Evolutionary conservation across 805 yeast species (phyloP).

Genomic region (Ogataea trehalophila): DNA sequence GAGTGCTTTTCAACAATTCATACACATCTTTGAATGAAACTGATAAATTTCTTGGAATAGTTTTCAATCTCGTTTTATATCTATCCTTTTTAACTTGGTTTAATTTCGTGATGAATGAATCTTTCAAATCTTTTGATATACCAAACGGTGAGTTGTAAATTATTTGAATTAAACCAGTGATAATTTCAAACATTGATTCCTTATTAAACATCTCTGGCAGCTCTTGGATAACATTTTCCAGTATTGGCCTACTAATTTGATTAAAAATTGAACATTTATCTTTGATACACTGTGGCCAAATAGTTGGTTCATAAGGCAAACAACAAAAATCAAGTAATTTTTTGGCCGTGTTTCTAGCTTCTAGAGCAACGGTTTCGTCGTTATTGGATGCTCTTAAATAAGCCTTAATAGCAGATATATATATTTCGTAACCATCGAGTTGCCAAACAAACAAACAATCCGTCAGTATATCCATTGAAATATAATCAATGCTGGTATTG

Average conservation of each 20-base stretch:
- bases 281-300: constrained; percentile 13
- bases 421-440: constrained; percentile 19
- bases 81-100: constrained; percentile 2
- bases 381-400: constrained; percentile 3
- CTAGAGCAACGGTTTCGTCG: not conserved
- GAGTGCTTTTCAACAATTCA: constrained; percentile 8
- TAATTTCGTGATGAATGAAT: constrained; percentile 1
- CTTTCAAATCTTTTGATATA: constrained; percentile 7
- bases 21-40: constrained; percentile 10
- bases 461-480: constrained; percentile 9
- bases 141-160: constrained; percentile 11
- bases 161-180: constrained; percentile 6
- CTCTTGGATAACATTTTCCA: constrained; percentile 5
- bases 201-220: constrained; percentile 9
- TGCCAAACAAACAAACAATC: constrained; percentile 22
- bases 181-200: constrained; percentile 4
- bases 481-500: constrained; percentile 2
- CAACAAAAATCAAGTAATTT: constrained; percentile 13
- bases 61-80: constrained; percentile 3
- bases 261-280: constrained; percentile 6
- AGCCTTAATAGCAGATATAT: constrained; percentile 10
- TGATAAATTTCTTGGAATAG: constrained; percentile 5
- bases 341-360: constrained; percentile 9
- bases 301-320: constrained; percentile 9
- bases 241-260: constrained; percentile 6